Evolutionary conservation across 306 rosid genomes (phyloP), one percentile per base, ranked within the genome.

Genomic region (Comarum palustre): DNA sequence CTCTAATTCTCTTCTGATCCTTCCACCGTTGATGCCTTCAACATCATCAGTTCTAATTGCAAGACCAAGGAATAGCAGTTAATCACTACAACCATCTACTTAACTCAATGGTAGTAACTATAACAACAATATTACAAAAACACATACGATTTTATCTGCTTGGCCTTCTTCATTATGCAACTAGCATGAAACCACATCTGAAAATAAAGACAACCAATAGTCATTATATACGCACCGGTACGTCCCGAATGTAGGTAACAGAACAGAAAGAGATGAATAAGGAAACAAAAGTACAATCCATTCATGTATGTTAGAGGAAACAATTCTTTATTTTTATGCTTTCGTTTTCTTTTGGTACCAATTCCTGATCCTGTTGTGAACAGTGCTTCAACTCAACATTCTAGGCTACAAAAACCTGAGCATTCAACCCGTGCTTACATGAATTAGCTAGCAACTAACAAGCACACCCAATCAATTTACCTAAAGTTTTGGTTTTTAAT

Each of bases 21-120:
- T 94, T 96, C 99, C 99, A 94, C 20, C 99, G 90, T 94, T 97
- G 15, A 91, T 19, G 84, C 95, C 92, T 78, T 94, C 99, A 77
- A 91, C 90, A 58, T 94, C 99, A 75, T 87, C 99, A 78, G 82
- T 36, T 50, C 99, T 94, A 71, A 73, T 73, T 62, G 36, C 71
- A 81, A 25, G 66, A 68, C 31, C 76, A 24, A 81, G 1, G 29
- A 14, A 20, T 17, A 5, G 54, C 25, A 72, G 76, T 66, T 31
- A 71, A 77, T 54, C 24, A 41, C 77, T 63, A 73, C 32, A 13
- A 39, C 66, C 71, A 75, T 39, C 39, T 16, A 70, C 75, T 79
- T 54, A 34, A 79, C 52, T 15, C 31, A 34, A 73, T 6, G 8
- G 3, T 12, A 71, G 15, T 80, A 10, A 14, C 17, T 38, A 55